Evolutionary conservation across 2,329 filamentous ascomycete species (phyloP), one percentile per base, ranked within the genome.

Genomic region (Talaromyces sp.): DNA sequence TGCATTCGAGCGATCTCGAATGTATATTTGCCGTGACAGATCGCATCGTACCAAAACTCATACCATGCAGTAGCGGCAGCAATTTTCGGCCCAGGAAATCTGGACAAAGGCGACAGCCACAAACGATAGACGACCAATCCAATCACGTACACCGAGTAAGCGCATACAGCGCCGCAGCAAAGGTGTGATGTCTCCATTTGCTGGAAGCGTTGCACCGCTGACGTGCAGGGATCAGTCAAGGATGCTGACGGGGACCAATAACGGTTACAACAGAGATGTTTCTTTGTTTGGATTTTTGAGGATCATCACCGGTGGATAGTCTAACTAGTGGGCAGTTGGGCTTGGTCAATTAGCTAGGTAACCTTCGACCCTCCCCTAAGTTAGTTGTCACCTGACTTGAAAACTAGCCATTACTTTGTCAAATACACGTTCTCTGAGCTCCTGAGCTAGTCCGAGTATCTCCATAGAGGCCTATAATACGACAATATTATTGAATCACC

Each of bases 71-170:
- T 71, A 25, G 68, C 57, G 7, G 70, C 72, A 0, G 73, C 68
- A 37, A 73, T 64, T 48, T 68, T 73, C 8, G 73, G 74, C 9
- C 73, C 73, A 1, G 73, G 74, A 50, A 72, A 74, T 28, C 60
- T 66, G 31, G 69, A 68, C 16, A 76, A 65, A 2, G 72, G 72
- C 48, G 73, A 69, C 39, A 74, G 67, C 54, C 68, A 72, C 9
- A 75, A 66, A 2, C 70, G 69, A 55, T 71, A 71, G 18, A 71
- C 61, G 5, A 56, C 63, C 48, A 52, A 33, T 33, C 46, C 46
- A 31, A 50, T 50, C 25, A 50, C 46, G 31, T 50, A 50, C 8
- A 33, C 25, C 7, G 46, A 8, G 25, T 50, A 50, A n/a, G 46
- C 46, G 16, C 46, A 50, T 50, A 18, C 46, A 31, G 25, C 46